Base-by-base conservation (phyloP, 331 rosid species). In the Acacia pycnantha region DNA sequence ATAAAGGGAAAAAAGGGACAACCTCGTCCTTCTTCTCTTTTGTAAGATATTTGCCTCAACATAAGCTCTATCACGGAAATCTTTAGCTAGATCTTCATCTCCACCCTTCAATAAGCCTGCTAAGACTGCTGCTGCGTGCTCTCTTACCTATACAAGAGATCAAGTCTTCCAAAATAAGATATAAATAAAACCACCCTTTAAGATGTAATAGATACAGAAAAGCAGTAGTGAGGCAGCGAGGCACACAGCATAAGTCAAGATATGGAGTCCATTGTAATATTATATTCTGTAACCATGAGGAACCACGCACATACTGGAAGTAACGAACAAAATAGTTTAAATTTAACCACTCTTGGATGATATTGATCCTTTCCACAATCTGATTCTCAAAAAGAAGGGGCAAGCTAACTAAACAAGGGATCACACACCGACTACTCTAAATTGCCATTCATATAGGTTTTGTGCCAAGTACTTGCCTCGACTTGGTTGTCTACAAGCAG, bases 31-130 rank as follows among this genome's bases (percentile, higher is more conserved):
- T 86, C 90, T 93, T 87, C 88, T 96, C 84, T 84, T 90, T 3
- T 84, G 94, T 43, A 94, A 90, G 81, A 0, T 56, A 82, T 78
- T 83, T 77, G 95, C 98, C 84, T 89, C 92, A 8, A n/a, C 70
- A 71, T 87, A 96, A 48, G 97, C 98, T 92, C 91, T 90, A 72
- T 90, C 87, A 56, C 98, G 97, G 82, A 96, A 96, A 78, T 92
- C 97, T 83, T 81, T 87, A 47, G 98, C 97, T 65, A 93, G 88
- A 86, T 88, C 92, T 86, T 93, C 97, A 87, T 96, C 98, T 67
- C 99, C 99, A 47, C 99, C 97, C 89, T 92, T 96, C 97, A 94
- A 90, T 88, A 96, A 91, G 72, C 99, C 99, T 31, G 99, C 99
- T 73, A 96, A 88, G 85, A 96, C 98, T 35, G 97, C 97, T 6